Percentiles rank a stretch among this genome's conserved stretches.
Evolutionary conservation across 2,329 filamentous ascomycete species (phyloP).

Genomic region (Ophiocordyceps camponoti-floridani): DNA sequence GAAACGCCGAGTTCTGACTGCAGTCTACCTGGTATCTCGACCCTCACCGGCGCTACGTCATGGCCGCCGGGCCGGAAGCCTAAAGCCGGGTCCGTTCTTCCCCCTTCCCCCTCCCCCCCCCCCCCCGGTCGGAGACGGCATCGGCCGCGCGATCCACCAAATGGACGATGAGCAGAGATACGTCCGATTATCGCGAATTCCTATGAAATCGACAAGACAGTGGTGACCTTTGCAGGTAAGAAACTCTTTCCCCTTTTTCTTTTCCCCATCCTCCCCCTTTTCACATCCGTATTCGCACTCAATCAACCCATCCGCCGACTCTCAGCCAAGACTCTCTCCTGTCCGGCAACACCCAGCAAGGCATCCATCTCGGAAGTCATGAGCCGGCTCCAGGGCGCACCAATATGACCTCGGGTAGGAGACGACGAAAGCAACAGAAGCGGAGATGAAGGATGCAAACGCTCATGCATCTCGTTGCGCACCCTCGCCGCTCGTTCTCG

Average conservation of each 20-base stretch:
- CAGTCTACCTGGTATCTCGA: too few species aligned
- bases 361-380: too few species aligned
- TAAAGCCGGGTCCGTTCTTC: too few species aligned
- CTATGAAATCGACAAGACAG: background rate
- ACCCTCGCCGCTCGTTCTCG: conserved; percentile 28
- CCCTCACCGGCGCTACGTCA: too few species aligned
- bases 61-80: too few species aligned
- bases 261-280: background rate
- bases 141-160: background rate
- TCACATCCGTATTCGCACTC: background rate
- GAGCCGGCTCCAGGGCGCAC: too few species aligned
- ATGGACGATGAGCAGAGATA: too few species aligned
- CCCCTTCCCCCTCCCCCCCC: background rate
- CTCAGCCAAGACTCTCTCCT: background rate
- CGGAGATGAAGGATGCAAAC: conserved; percentile 11
- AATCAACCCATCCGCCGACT: background rate
- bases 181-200: background rate
- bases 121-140: background rate
- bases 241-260: background rate
- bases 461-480: conserved; percentile 25
- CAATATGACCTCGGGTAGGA: too few species aligned
- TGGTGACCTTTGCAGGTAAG: background rate
- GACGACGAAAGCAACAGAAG: too few species aligned
- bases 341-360: too few species aligned
- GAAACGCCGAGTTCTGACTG: too few species aligned